phyloP scores from a whole-genome alignment of 208 protist genomes.

The Giardia muris region DNA sequence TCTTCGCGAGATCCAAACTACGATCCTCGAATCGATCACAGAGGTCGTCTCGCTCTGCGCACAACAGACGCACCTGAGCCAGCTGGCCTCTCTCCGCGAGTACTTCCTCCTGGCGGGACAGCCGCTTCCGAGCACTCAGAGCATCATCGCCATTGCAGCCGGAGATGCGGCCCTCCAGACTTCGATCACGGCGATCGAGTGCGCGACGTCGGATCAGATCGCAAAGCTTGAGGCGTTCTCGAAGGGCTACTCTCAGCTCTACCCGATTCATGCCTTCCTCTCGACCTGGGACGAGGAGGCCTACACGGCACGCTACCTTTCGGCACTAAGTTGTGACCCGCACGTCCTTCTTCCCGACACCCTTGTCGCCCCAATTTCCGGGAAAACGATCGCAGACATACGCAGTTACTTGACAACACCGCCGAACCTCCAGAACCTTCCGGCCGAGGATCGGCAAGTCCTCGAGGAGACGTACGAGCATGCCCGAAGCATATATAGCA shows the following conservation, averaged over 20 bases:
- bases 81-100: neutral
- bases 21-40: neutral
- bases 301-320: neutral
- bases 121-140: neutral
- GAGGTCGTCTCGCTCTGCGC: neutral
- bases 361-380: neutral
- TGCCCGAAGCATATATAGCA: conserved; percentile 3
- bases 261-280: neutral
- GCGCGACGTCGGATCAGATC: neutral
- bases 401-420: neutral
- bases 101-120: neutral
- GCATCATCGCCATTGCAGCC: neutral
- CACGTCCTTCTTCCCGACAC: neutral
- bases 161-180: neutral
- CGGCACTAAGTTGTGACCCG: neutral
- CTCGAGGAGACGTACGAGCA: neutral
- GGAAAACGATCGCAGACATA: neutral
- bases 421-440: neutral
- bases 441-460: neutral
- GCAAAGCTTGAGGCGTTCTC: conserved; percentile 1
- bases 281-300: neutral
- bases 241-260: conserved; percentile 3
- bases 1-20: neutral
- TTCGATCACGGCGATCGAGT: neutral
- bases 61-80: neutral